Percentiles rank a stretch among this genome's conserved stretches.
Evolutionary conservation across 2,329 filamentous ascomycete genomes (phyloP).

Genomic region (Pyrenochaeta sp.): DNA sequence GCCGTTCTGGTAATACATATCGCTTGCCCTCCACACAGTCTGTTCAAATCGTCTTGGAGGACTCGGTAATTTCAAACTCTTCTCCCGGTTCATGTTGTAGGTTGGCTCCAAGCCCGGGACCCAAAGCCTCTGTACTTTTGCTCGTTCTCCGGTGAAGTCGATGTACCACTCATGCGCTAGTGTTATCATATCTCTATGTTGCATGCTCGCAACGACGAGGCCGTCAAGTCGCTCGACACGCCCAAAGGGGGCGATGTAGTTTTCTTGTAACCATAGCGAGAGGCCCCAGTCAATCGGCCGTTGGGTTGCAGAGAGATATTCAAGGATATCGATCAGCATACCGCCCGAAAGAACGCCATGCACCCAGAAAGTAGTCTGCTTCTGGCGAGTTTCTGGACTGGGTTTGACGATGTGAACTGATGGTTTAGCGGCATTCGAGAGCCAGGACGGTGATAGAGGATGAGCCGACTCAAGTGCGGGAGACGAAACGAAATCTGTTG

Average conservation of each 20-base stretch:
- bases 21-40: slow-evolving; percentile 1
- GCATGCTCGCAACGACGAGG: slow-evolving; percentile 7
- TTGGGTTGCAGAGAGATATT: slow-evolving; percentile 8
- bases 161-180: slow-evolving; percentile 13
- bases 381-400: slow-evolving; percentile 1
- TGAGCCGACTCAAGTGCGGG: background rate
- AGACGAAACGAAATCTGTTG: background rate
- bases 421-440: background rate
- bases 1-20: slow-evolving; percentile 5
- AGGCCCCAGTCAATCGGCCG: slow-evolving; percentile 1
- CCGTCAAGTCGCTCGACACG: slow-evolving; percentile 18
- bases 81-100: background rate
- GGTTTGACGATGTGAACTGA: background rate
- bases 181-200: slow-evolving; percentile 4
- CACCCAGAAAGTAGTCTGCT: background rate
- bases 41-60: background rate
- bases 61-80: background rate
- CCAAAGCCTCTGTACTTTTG: slow-evolving; percentile 5
- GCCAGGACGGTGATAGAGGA: background rate
- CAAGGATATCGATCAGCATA: slow-evolving; percentile 11
- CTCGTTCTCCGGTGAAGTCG: background rate
- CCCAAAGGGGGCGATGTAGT: slow-evolving; percentile 16
- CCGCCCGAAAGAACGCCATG: slow-evolving; percentile 14
- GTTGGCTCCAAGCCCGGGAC: slow-evolving; percentile 14
- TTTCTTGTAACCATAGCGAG: slow-evolving; percentile 8